Evolutionary conservation across 2,329 filamentous ascomycete genomes (phyloP).

Genomic region (Diaporthe sp.): DNA sequence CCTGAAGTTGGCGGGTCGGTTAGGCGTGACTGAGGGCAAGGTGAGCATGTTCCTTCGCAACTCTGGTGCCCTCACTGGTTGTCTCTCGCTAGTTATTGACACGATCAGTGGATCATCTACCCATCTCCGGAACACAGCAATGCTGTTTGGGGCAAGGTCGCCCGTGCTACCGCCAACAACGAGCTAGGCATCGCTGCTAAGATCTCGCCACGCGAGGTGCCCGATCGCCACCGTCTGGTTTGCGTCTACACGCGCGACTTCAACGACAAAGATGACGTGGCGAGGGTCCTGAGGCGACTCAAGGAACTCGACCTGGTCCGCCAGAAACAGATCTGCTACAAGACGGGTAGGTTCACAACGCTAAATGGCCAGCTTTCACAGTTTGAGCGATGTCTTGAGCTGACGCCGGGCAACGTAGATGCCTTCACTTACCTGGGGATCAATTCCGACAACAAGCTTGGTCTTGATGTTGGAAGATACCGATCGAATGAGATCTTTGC

Average conservation of each 20-base stretch:
- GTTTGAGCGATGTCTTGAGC: background rate
- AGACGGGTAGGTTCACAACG: background rate
- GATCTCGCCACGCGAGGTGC: background rate
- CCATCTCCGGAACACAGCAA: background rate
- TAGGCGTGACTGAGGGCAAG: constrained; percentile 7
- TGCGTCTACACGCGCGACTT: constrained; percentile 8
- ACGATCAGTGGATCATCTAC: background rate
- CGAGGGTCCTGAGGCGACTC: background rate
- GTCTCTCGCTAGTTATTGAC: background rate
- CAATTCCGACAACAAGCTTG: background rate
- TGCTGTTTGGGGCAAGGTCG: background rate
- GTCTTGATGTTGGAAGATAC: background rate
- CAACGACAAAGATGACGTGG: background rate
- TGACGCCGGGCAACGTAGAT: background rate
- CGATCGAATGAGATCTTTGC: background rate
- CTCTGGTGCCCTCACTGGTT: background rate
- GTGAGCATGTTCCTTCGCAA: background rate
- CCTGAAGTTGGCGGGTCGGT: background rate
- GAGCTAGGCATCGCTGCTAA: constrained; percentile 3
- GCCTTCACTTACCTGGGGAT: background rate
- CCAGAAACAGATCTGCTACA: constrained; percentile 1
- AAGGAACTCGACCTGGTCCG: background rate
- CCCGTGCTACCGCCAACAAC: background rate
- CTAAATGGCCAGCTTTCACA: background rate
- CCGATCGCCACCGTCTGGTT: background rate